These are phyloP conservation scores for Fomitopsis pinicola DNA, from an alignment of 1,284 basidiomycete species.

Conservation along the genomic window DNA sequence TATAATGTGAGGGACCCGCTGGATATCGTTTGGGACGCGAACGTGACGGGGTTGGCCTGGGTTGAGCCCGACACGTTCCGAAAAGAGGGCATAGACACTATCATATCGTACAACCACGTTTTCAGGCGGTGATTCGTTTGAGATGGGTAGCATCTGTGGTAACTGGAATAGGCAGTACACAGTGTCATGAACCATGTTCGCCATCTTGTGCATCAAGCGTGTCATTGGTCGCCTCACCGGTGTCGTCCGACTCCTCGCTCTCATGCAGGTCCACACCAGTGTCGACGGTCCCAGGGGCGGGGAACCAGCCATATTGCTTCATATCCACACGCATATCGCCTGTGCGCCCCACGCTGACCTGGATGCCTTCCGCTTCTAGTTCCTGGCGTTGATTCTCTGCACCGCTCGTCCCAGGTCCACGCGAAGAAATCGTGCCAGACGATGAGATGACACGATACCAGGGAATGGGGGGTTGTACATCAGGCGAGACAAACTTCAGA, in stretches of 20 bases:
- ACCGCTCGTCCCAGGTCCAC: constrained; percentile 70
- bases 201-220: neutral
- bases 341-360: constrained; percentile 44
- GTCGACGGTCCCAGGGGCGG: constrained; percentile 27
- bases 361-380: constrained; percentile 68
- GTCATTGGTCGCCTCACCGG: neutral
- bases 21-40: neutral
- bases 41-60: neutral
- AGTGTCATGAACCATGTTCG: no score
- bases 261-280: constrained; percentile 11
- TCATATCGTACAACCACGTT: neutral
- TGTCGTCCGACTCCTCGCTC: neutral
- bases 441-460: constrained; percentile 73
- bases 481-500: constrained; percentile 63
- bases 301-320: constrained; percentile 58
- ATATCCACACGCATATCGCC: constrained; percentile 50
- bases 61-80: neutral
- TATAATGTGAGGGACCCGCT: neutral
- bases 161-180: no score
- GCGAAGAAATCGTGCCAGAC: constrained; percentile 71
- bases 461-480: constrained; percentile 59
- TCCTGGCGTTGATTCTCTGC: constrained; percentile 63
- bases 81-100: neutral
- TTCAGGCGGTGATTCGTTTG: neutral
- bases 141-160: no score